Percentiles rank a stretch among this genome's conserved stretches.
Evolutionary conservation across 495 filamentous ascomycete genomes (phyloP).

Genomic region (Podospora fimiseda): DNA sequence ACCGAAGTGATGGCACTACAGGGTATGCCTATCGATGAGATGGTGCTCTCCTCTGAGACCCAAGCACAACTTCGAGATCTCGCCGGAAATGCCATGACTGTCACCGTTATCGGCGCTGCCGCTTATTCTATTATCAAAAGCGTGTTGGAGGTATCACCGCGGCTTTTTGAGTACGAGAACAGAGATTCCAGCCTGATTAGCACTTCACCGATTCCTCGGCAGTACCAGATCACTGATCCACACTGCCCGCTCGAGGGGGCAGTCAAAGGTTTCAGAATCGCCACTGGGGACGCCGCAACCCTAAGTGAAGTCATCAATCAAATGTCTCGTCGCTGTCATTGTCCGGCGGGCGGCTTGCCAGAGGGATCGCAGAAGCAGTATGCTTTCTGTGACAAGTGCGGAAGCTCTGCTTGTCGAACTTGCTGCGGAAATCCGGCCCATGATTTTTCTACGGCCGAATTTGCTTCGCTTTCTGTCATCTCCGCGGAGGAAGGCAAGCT

Average conservation of each 20-base stretch:
- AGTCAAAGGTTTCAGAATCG: too few relatives aligned
- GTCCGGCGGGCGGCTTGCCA: conserved; percentile 6
- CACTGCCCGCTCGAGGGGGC: too few relatives aligned
- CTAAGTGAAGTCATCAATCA: not conserved
- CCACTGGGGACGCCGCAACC: too few relatives aligned
- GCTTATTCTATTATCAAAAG: conserved; percentile 41
- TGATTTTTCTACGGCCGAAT: too few relatives aligned
- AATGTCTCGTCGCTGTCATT: conserved; percentile 29
- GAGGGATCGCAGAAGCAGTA: not conserved
- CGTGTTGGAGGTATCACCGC: conserved; percentile 9
- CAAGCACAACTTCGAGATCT: conserved; percentile 62
- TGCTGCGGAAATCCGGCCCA: conserved; percentile 35
- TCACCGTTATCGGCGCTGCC: conserved; percentile 62
- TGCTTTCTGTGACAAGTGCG: conserved; percentile 12
- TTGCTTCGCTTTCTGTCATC: too few relatives aligned
- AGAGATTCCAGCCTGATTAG: too few relatives aligned
- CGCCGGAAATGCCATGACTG: conserved; percentile 80
- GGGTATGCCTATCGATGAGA: conserved; percentile 58
- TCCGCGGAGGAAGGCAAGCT: conserved; percentile 9
- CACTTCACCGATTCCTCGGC: too few relatives aligned
- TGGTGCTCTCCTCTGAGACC: conserved; percentile 58
- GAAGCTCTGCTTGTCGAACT: conserved; percentile 11
- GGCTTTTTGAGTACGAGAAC: not conserved
- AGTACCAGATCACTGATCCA: too few relatives aligned
- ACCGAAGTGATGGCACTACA: conserved; percentile 63